A percentile compares a stretch with the other conserved stretches of the same genome.
phyloP scores from a whole-genome alignment of 1,284 basidiomycete genomes.

The Afroboletus lepidellus region DNA sequence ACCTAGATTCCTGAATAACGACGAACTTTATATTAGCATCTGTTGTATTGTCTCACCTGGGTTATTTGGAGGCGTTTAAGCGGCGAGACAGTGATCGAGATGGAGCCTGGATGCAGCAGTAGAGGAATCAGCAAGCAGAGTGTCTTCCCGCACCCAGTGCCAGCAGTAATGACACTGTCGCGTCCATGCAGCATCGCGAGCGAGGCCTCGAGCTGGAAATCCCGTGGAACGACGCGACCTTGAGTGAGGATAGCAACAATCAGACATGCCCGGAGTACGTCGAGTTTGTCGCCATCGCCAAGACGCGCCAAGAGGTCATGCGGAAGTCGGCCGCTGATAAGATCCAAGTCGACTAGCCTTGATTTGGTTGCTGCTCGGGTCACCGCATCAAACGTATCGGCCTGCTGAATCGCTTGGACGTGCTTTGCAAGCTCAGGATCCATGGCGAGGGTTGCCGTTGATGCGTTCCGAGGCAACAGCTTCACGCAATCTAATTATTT shows the following conservation, averaged over 20 bases:
- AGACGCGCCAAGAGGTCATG: too few species aligned
- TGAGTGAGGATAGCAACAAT: not conserved
- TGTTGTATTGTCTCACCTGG: too few species aligned
- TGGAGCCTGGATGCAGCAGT: not conserved
- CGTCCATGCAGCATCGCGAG: not conserved
- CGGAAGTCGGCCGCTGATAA: not conserved
- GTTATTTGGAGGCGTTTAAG: not conserved
- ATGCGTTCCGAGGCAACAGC: too few species aligned
- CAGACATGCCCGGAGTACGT: not conserved
- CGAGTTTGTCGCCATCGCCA: not conserved
- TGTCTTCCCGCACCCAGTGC: not conserved
- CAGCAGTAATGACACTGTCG: not conserved
- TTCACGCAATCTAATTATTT: too few species aligned
- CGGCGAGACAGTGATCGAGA: not conserved
- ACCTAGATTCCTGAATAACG: too few species aligned
- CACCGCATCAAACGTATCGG: too few species aligned
- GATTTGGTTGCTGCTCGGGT: too few species aligned
- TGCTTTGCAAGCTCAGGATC: too few species aligned
- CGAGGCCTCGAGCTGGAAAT: not conserved
- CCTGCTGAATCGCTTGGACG: too few species aligned
- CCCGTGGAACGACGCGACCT: not conserved
- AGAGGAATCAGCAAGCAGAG: not conserved
- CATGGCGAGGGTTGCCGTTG: too few species aligned
- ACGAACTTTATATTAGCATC: too few species aligned
- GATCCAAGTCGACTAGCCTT: too few species aligned